Percentiles rank a stretch among this genome's conserved stretches.
These are phyloP conservation scores for Gloeostereum incarnatum DNA, from an alignment of 768 basidiomycete genomes.

Conservation along the genomic window DNA sequence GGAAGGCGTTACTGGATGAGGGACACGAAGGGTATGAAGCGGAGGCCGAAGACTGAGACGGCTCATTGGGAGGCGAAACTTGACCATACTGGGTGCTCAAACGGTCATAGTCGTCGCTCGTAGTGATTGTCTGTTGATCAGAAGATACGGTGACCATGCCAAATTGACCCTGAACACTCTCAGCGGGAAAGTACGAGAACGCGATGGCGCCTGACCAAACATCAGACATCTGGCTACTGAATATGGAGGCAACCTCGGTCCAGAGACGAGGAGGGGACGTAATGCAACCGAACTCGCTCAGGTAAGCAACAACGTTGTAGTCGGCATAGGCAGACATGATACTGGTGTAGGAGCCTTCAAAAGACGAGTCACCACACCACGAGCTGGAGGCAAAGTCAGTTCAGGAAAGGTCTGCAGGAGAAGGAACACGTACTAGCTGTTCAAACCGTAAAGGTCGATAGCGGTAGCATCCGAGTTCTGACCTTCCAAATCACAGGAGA, in stretches of 20 bases:
- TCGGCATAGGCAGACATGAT: constrained; percentile 45
- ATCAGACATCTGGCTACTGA: constrained; percentile 60
- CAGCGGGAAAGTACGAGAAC: constrained; percentile 83
- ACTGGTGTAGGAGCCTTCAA: constrained; percentile 44
- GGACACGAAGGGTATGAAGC: constrained; percentile 61
- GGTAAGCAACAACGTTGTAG: constrained; percentile 79
- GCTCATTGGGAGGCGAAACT: constrained; percentile 50
- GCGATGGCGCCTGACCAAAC: constrained; percentile 88
- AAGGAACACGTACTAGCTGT: constrained; percentile 59
- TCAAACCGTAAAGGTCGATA: constrained; percentile 83
- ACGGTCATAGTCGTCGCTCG: constrained; percentile 56
- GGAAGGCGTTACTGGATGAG: constrained; percentile 41
- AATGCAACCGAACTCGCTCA: constrained; percentile 83
- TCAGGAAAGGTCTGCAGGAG: background rate
- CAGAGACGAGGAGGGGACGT: constrained; percentile 55
- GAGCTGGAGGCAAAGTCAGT: constrained; percentile 34
- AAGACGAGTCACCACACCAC: constrained; percentile 71
- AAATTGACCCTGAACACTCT: constrained; percentile 63
- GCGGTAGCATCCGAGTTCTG: constrained; percentile 45
- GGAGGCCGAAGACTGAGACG: constrained; percentile 29
- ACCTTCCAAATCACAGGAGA: constrained; percentile 62
- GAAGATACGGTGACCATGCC: constrained; percentile 76
- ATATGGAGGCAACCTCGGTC: constrained; percentile 71
- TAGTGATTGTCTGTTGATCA: constrained; percentile 60
- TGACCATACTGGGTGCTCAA: constrained; percentile 53